Evolutionary conservation across 805 yeast genomes (phyloP), one percentile per base, ranked within the genome.

Genomic region (Yarrowia sp.): DNA sequence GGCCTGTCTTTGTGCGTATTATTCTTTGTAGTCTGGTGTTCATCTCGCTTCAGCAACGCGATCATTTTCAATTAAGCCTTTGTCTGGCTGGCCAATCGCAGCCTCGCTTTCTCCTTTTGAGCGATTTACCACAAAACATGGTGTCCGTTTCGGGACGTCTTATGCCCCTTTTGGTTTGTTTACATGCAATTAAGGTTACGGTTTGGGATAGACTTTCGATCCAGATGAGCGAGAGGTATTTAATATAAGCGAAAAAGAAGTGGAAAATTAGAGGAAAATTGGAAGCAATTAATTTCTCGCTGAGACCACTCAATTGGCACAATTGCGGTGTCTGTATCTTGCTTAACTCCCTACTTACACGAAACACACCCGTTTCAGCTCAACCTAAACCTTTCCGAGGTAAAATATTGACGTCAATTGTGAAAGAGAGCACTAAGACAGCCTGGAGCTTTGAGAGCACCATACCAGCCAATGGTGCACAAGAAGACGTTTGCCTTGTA

Each of bases 131-230:
- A n/a, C 8, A 49, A 35, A 32, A 49, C 38, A 49, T 5, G 40
- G 8, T 14, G 32, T 49, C 55, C 55, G 15, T 49, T 49, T 49
- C 8, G 40, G 55, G 55, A 49, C 55, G 55, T 3, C 38, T 32
- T 49, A 49, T 49, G 55, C 40, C 55, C 36, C 38, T n/a, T 32
- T 32, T 49, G 55, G 55, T 49, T 49, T 49, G 55, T 49, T 49
- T 49, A 49, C 55, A n/a, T n/a, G 22, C 11, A 2, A 26, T 14
- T 48, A 48, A 14, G 16, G 36, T 48, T 35, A 48, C 16, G 35
- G 15, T 2, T 26, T 15, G 32, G 32, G 32, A 26, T 26, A 26
- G 9, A 10, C 55, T 49, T 49, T 15, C 55, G 55, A 49, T 49
- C 38, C 53, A 26, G 32, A 26, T 26, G 32, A 26, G 7, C 32